Base-by-base conservation (phyloP, 2,329 filamentous ascomycete genomes). In the Aureobasidium sp. region DNA sequence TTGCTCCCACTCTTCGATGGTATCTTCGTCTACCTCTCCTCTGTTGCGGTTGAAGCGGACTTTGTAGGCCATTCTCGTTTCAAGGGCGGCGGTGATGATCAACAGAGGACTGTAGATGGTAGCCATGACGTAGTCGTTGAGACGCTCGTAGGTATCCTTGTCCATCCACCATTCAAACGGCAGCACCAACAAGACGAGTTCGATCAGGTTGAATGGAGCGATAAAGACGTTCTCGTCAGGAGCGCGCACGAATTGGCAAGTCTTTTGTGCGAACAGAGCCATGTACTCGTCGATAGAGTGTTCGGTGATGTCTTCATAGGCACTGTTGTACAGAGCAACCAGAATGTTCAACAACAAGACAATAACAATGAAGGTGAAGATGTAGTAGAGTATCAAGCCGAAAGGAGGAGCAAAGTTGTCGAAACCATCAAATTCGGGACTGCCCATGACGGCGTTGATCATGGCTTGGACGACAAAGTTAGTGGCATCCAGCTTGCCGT, bases 221-320 rank as follows among this genome's bases (percentile, higher is more conserved):
- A 99, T 96, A 76, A 94, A 99, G 61, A 99, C 94, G 68, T 99
- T 99, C 74, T 99, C 94, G 69, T 99, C 94, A 0, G 94, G 94
- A 0, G 94, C 94, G 53, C 94, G 90, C 19, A 97, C 90, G 70
- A 97, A 99, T 70, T 96, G 91, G 82, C 97, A 90, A 0, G 94
- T 97, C 76, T 96, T 96, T 67, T 95, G 89, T 0, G 90, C 83
- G 75, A 96, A 97, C 3, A 97, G 83, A 0, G 91, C 93, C 72
- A 99, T 86, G 75, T 91, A 99, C 74, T 99, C 94, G 73, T 99
- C 94, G 66, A 91, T 88, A 5, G 94, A 91, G 70, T 99, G 89
- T 49, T 89, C 87, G 69, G 92, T 95, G 63, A 97, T 95, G 73
- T 96, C 91, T 70, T 95, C 89, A 72, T 99, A 97, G 1, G 94